A percentile compares a stretch with the other conserved stretches of the same genome.
Evolutionary conservation across 2,329 filamentous ascomycete species (phyloP).

Genomic region (Claviceps maximensis): DNA sequence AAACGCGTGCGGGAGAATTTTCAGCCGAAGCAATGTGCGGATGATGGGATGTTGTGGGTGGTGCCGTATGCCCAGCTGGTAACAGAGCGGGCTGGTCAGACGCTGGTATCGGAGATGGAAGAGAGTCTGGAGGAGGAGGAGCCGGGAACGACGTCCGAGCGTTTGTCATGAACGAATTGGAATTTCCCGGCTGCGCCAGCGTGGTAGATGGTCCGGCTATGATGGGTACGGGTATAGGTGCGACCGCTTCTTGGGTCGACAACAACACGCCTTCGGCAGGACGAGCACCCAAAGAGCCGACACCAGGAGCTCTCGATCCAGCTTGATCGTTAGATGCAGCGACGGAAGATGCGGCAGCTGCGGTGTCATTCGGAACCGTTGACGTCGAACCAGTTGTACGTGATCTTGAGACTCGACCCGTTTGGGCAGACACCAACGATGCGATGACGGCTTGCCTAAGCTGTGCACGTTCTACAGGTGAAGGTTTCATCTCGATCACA

Average conservation of each 20-base stretch:
- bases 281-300: not conserved
- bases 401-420: conserved; percentile 24
- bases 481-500: conserved; percentile 38
- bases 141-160: not conserved
- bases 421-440: conserved; percentile 32
- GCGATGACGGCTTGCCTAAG: conserved; percentile 36
- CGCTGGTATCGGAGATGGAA: conserved; percentile 1
- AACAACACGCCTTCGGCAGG: not conserved
- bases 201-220: not conserved
- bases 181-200: not conserved
- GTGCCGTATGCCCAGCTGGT: not conserved
- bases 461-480: conserved; percentile 32
- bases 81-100: conserved; percentile 11
- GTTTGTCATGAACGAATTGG: not conserved
- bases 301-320: not conserved
- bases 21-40: conserved; percentile 34
- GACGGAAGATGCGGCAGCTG: conserved; percentile 1
- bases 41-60: conserved; percentile 19
- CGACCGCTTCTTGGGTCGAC: not conserved
- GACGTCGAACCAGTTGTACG: conserved; percentile 3
- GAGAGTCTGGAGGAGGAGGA: too few species aligned
- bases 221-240: not conserved
- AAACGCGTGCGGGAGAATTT: conserved; percentile 51
- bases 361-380: not conserved
- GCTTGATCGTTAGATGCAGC: not conserved